phyloP scores from a whole-genome alignment of 805 yeast species.

The Starmerella davenportii region DNA sequence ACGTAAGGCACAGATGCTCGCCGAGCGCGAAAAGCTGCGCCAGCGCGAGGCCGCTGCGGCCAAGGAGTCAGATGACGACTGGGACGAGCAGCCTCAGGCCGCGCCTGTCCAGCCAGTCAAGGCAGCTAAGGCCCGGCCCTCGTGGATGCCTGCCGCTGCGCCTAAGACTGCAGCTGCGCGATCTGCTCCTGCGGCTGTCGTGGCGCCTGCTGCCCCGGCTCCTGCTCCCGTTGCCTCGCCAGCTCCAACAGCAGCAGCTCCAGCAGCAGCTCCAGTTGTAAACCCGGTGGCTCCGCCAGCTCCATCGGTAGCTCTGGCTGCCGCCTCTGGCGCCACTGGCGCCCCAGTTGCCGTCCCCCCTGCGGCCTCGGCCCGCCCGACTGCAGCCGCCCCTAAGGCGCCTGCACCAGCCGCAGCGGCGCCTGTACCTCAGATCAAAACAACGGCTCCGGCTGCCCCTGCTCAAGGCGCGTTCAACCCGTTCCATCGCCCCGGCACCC shows the following conservation, averaged over 20 bases:
- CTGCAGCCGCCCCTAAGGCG: too few species aligned
- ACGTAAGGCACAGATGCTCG: conserved; percentile 18
- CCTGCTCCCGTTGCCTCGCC: background rate
- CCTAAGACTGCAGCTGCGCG: background rate
- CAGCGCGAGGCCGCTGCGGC: conserved; percentile 18
- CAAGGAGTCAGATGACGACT: conserved; percentile 17
- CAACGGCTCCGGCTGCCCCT: conserved; percentile 3
- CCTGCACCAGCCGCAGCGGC: too few species aligned
- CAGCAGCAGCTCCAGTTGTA: conserved; percentile 1
- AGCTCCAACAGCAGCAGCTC: background rate
- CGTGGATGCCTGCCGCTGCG: conserved; percentile 10
- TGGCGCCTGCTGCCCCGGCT: background rate
- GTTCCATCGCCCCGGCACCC: conserved; percentile 11
- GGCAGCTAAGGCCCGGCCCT: conserved; percentile 9
- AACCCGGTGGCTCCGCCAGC: background rate
- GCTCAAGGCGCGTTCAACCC: conserved; percentile 9
- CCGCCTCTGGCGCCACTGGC: conserved; percentile 5
- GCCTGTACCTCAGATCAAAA: conserved; percentile 4
- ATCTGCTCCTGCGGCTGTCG: too few species aligned
- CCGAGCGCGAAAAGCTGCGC: conserved; percentile 16
- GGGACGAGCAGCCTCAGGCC: conserved; percentile 12
- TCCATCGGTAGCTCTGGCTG: background rate
- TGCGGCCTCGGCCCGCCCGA: too few species aligned
- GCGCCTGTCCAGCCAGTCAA: conserved; percentile 5
- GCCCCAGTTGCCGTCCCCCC: conserved; percentile 9